phyloP scores from a whole-genome alignment of 371 early-diverging fungal genomes.

The Parasitella parasitica region DNA sequence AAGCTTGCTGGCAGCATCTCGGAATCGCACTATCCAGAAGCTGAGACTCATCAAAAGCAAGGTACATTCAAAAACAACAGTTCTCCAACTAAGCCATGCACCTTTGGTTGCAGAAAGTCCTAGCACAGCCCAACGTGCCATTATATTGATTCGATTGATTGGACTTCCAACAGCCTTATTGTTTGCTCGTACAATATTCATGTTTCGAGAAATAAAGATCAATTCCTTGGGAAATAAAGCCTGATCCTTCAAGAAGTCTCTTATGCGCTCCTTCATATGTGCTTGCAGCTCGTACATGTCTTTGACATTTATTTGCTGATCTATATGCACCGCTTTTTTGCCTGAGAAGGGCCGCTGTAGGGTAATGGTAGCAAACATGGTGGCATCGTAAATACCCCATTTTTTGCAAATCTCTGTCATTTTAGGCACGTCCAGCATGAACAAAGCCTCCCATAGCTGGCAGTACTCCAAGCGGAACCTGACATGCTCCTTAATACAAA shows the following conservation, averaged over 20 bases:
- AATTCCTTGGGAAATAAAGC: constrained; percentile 81
- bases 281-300: constrained; percentile 75
- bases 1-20: constrained; percentile 34
- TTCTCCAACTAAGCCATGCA: constrained; percentile 30
- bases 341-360: constrained; percentile 76
- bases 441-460: constrained; percentile 84
- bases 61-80: constrained; percentile 54
- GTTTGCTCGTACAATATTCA: constrained; percentile 85
- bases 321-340: constrained; percentile 52
- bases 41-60: constrained; percentile 61
- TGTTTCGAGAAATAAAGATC: constrained; percentile 87
- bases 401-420: constrained; percentile 62
- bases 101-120: constrained; percentile 42
- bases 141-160: constrained; percentile 86
- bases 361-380: constrained; percentile 83
- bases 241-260: constrained; percentile 71
- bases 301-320: constrained; percentile 34
- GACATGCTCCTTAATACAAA: neutral
- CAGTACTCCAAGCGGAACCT: constrained; percentile 82
- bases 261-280: constrained; percentile 70
- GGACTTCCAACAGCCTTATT: constrained; percentile 86
- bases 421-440: constrained; percentile 65
- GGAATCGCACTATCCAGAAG: constrained; percentile 55
- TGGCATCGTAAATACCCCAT: constrained; percentile 88
- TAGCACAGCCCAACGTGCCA: constrained; percentile 81